Conservation (phyloP, 768 basidiomycete genomes). For the Lactifluus hygrophoroides region DNA sequence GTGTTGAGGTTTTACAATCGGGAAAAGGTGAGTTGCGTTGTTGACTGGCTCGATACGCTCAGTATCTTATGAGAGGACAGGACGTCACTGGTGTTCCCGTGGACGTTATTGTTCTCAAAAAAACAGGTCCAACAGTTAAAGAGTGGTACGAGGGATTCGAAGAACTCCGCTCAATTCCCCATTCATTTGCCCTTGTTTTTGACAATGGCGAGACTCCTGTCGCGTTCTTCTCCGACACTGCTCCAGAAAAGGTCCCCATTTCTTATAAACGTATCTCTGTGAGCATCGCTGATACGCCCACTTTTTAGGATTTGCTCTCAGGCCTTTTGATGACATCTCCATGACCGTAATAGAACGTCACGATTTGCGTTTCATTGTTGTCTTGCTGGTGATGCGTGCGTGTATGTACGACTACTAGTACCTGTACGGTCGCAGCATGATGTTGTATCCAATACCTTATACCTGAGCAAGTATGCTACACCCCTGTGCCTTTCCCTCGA, state of each 20-base stretch:
- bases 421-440: not conserved
- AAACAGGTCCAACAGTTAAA: not conserved
- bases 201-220: constrained; percentile 5
- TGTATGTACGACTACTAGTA: not conserved
- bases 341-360: not conserved
- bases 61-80: not conserved
- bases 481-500: not conserved
- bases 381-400: not conserved
- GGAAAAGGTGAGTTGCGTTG: constrained; percentile 4
- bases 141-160: constrained; percentile 20
- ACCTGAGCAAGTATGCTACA: not conserved
- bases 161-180: constrained; percentile 17
- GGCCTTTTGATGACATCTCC: constrained; percentile 16
- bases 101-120: constrained; percentile 10
- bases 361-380: not conserved
- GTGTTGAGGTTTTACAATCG: constrained; percentile 7
- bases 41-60: not conserved
- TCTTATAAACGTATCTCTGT: not conserved
- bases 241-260: constrained; percentile 9
- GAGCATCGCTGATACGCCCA: not conserved
- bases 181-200: constrained; percentile 14
- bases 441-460: not conserved
- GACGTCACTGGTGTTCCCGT: constrained; percentile 1
- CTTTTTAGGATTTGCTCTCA: constrained; percentile 2
- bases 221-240: constrained; percentile 15